Conservation (phyloP, 495 filamentous ascomycete genomes). For the Bacidia gigantensis region DNA sequence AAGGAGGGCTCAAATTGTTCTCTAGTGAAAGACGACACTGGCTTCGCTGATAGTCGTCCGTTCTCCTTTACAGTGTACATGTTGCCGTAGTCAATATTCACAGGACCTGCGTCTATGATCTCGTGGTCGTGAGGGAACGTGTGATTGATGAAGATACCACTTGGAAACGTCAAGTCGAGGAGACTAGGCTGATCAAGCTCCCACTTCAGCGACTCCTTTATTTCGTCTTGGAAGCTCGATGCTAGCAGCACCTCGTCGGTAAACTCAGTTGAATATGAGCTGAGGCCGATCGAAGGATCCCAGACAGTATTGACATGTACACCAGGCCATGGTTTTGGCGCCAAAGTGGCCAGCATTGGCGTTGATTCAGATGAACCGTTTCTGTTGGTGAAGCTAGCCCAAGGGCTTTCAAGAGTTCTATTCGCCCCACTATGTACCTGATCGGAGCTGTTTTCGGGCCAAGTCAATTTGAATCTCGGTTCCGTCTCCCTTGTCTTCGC, state of each 20-base stretch:
- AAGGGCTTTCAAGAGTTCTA: no score
- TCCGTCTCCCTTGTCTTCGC: no score
- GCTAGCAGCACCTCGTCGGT: not conserved
- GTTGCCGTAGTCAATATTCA: conserved; percentile 1
- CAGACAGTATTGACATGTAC: no score
- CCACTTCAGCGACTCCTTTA: conserved; percentile 4
- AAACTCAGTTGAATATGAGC: no score
- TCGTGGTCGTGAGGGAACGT: conserved; percentile 12
- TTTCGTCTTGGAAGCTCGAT: conserved; percentile 8
- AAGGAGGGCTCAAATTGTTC: not conserved
- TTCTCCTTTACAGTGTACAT: not conserved
- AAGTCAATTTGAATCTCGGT: no score
- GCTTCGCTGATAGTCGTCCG: not conserved
- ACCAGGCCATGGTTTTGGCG: no score
- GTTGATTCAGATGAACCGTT: no score
- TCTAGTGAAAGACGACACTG: not conserved
- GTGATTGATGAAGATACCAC: conserved; percentile 15
- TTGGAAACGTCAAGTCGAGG: not conserved
- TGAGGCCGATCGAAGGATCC: no score
- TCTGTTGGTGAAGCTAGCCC: no score
- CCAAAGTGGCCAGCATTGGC: no score
- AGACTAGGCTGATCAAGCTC: conserved; percentile 9
- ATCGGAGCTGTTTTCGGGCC: no score
- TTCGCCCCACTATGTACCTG: no score
- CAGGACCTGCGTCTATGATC: not conserved